Percentiles rank a stretch among this genome's conserved stretches.
Conservation (phyloP, 2,329 filamentous ascomycete genomes). For the Trichoderma atrobrunneum region DNA sequence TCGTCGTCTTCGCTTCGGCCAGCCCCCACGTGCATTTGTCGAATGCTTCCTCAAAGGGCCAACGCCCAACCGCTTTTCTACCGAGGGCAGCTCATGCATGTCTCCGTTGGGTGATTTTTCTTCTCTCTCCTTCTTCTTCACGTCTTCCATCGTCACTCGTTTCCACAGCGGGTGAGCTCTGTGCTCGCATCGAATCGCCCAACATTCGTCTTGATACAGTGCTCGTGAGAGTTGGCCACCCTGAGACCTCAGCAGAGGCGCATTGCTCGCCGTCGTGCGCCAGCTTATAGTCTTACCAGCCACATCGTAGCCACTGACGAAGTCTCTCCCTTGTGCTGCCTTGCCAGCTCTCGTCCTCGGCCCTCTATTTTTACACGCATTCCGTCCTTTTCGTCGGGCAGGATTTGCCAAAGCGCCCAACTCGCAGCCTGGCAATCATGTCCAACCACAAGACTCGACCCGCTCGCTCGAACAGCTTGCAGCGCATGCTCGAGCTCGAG, state of each 20-base stretch:
- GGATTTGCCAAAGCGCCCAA: neutral
- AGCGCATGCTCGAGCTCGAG: constrained; percentile 59
- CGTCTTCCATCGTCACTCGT: constrained; percentile 8
- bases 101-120: neutral
- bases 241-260: neutral
- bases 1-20: neutral
- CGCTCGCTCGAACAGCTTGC: constrained; percentile 47
- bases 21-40: constrained; percentile 4
- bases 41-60: constrained; percentile 7
- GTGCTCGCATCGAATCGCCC: neutral
- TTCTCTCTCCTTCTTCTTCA: neutral
- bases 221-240: neutral
- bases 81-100: neutral
- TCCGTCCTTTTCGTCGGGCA: neutral
- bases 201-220: neutral
- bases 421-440: constrained; percentile 11
- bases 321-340: neutral
- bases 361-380: constrained; percentile 14
- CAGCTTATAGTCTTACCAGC: constrained; percentile 13
- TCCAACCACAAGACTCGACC: constrained; percentile 21
- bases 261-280: constrained; percentile 8
- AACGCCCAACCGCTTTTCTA: constrained; percentile 7
- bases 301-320: constrained; percentile 19
- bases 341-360: neutral
- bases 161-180: neutral